Percentiles rank a stretch among this genome's conserved stretches.
phyloP scores from a whole-genome alignment of 2,329 filamentous ascomycete genomes.

The Trichoderma hamatum region DNA sequence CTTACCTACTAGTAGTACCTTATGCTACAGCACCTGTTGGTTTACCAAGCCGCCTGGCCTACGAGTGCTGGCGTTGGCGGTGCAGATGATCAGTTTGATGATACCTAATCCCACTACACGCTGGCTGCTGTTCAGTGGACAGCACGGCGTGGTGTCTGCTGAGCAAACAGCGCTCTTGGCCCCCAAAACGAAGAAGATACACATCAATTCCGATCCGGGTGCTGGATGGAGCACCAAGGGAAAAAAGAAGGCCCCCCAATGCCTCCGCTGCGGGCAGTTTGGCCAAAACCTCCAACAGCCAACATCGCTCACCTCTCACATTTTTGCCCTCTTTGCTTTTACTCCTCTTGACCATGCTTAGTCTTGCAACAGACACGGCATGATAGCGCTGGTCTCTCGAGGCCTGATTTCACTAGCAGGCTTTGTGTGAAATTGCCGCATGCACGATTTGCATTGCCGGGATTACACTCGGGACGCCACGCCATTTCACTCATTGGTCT shows the following conservation, averaged over 20 bases:
- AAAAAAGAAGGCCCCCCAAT: conserved; percentile 1
- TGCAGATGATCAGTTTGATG: not conserved
- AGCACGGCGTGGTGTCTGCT: not conserved
- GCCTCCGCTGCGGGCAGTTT: not conserved
- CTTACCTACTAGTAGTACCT: not conserved
- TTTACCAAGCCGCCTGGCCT: not conserved
- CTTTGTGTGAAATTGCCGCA: conserved; percentile 6
- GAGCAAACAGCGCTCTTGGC: not conserved
- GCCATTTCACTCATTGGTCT: not conserved
- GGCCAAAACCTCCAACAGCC: conserved; percentile 18
- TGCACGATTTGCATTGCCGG: not conserved
- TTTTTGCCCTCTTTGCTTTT: not conserved
- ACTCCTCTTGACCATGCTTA: not conserved
- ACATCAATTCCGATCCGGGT: not conserved
- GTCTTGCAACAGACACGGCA: conserved; percentile 11
- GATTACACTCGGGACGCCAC: not conserved
- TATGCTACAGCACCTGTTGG: not conserved
- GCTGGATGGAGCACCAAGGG: not conserved
- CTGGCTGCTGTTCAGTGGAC: not conserved
- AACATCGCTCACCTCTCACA: conserved; percentile 26
- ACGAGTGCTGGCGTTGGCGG: not conserved
- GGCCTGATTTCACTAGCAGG: not conserved
- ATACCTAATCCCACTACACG: not conserved
- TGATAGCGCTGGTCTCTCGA: not conserved
- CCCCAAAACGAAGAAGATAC: not conserved